These are phyloP conservation scores for Alloteropsis semialata DNA, from an alignment of 176 grass and related monocot species.

Conservation along the genomic window DNA sequence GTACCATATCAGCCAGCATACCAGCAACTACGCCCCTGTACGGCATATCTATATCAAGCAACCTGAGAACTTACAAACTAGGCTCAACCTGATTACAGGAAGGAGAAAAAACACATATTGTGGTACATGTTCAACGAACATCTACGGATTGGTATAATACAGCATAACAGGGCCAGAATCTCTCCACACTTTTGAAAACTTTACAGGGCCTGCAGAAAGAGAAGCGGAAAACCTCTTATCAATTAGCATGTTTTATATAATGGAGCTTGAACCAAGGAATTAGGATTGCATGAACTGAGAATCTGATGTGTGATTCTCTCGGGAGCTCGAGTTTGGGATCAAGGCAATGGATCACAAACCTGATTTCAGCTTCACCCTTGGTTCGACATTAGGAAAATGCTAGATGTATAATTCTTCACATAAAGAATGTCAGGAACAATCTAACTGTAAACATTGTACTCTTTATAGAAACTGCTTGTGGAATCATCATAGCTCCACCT, in stretches of 20 bases:
- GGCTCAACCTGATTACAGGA: not conserved
- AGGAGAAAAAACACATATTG: not conserved
- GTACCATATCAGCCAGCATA: not conserved
- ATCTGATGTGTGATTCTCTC: not conserved
- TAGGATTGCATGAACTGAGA: not conserved
- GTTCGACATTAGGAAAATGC: not conserved
- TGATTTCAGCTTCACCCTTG: not conserved
- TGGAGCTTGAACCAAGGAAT: not conserved
- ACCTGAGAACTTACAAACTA: not conserved
- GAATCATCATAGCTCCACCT: conserved; percentile 67
- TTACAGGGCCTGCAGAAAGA: not conserved
- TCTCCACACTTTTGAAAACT: not conserved
- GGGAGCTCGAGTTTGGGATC: not conserved
- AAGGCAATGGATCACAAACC: not conserved
- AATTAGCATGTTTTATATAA: not conserved
- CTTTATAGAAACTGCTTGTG: conserved; percentile 29
- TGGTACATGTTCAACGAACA: not conserved
- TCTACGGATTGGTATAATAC: not conserved
- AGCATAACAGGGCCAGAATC: not conserved
- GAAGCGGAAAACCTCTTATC: not conserved
- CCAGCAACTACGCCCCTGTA: no score
- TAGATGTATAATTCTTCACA: conserved; percentile 18
- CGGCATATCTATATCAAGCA: not conserved
- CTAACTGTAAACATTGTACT: conserved; percentile 10
- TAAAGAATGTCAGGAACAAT: not conserved